Conservation (phyloP, 2,329 filamentous ascomycete genomes). For the Xylariaceae sp. region DNA sequence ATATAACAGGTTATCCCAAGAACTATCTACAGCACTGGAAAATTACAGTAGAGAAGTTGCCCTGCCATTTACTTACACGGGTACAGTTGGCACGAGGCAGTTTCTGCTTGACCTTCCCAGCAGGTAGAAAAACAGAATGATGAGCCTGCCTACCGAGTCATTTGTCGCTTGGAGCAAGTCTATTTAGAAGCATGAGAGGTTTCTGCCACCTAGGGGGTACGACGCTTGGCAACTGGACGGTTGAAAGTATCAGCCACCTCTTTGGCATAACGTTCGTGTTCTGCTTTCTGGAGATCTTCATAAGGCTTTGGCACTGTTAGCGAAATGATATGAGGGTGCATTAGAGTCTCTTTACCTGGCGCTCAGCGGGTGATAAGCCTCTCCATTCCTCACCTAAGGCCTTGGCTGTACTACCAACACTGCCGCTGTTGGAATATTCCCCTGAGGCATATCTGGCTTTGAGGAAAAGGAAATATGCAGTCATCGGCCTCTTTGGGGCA, state of each 20-base stretch:
- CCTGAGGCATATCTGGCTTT: conserved; percentile 33
- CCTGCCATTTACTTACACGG: too few species aligned
- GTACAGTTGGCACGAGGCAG: too few species aligned
- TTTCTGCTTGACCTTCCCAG: background rate
- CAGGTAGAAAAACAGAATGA: too few species aligned
- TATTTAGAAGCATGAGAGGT: too few species aligned
- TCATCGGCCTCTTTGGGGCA: conserved; percentile 35
- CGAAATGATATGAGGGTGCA: conserved; percentile 2
- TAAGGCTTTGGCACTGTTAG: conserved; percentile 29
- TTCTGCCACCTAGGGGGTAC: too few species aligned
- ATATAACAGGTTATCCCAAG: too few species aligned
- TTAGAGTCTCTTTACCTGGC: conserved; percentile 31
- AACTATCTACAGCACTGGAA: background rate
- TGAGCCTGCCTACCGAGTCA: too few species aligned
- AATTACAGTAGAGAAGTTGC: background rate
- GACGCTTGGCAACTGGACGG: too few species aligned
- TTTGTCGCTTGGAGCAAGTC: too few species aligned
- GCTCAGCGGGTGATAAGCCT: conserved; percentile 35
- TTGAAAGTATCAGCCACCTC: conserved; percentile 10
- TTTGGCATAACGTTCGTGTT: conserved; percentile 28
- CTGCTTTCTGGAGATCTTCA: conserved; percentile 26
- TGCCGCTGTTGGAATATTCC: conserved; percentile 10
- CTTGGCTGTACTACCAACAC: background rate
- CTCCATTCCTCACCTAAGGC: conserved; percentile 33
- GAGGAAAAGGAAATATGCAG: conserved; percentile 33